Evolutionary conservation across 2,329 filamentous ascomycete genomes (phyloP), one percentile per base, ranked within the genome.

Genomic region (Cordyceps sp.): DNA sequence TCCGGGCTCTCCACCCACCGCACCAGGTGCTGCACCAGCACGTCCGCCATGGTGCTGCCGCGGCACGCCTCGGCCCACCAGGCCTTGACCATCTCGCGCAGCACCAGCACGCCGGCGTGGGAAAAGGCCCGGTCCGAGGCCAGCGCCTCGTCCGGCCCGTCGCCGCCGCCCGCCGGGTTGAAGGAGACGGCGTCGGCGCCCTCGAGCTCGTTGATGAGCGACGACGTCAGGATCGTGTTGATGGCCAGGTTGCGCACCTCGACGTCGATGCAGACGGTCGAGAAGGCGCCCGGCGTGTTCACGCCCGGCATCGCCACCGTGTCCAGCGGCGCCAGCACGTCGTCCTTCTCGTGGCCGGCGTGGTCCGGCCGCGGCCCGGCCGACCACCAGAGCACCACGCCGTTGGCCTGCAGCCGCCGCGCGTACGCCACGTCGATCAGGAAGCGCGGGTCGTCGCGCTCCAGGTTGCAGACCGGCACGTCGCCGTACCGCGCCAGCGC

Each of bases 331-430:
- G 81, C 81, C 0, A 81, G 59, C 16, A 94, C 71, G 51, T 96
- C 84, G 45, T 99, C 92, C 38, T 78, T 81, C 51, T 99, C 90
- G 50, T 94, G 85, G 0, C 90, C 90, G 29, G 85, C 90, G 54
- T 99, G 90, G 49, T 99, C 90, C 2, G 92, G 90, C 32, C 79
- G 73, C 1, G 88, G 74, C 6, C 78, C 77, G 9, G 73, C 66
- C 14, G 88, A 96, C 90, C 90, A 99, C 90, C 90, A 99, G 6
- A 99, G 62, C 6, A 98, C 81, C 2, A 98, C 83, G 35, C 86
- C 85, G 48, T 88, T 93, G 41, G 81, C 78, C 47, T 93, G 84
- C 32, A 99, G 61, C 14, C 86, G 72, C 35, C 92, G 69, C 1
- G 90, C 90, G 50, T 96, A 99, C 1, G 88, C 82, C 34, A 99